phyloP scores from a whole-genome alignment of 2,329 filamentous ascomycete species.

The Tolypocladium guangdongense region DNA sequence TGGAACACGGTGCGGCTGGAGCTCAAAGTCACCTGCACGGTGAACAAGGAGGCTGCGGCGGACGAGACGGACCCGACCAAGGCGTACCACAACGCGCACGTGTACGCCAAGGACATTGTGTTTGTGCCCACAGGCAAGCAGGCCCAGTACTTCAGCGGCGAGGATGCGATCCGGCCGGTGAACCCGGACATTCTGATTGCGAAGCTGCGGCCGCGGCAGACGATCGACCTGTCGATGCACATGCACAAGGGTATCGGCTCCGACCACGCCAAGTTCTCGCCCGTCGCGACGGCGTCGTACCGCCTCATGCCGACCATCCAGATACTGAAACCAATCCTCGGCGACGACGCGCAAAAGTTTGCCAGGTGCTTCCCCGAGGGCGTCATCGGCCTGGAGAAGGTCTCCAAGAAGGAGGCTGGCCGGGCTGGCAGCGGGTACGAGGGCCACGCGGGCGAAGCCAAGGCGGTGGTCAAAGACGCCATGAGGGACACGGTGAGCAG shows the following conservation, averaged over 20 bases:
- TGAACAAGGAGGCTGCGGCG: slow-evolving; percentile 59
- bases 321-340: slow-evolving; percentile 75
- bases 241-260: slow-evolving; percentile 89
- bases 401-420: slow-evolving; percentile 56
- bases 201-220: slow-evolving; percentile 85
- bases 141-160: slow-evolving; percentile 54
- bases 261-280: slow-evolving; percentile 95
- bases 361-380: slow-evolving; percentile 78
- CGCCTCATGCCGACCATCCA: slow-evolving; percentile 79
- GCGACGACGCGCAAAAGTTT: slow-evolving; percentile 81
- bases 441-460: slow-evolving; percentile 66
- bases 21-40: slow-evolving; percentile 69
- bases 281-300: slow-evolving; percentile 90
- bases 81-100: slow-evolving; percentile 75
- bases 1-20: slow-evolving; percentile 78
- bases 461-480: slow-evolving; percentile 77
- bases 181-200: slow-evolving; percentile 91
- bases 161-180: slow-evolving; percentile 59
- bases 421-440: slow-evolving; percentile 54
- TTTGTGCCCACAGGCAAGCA: slow-evolving; percentile 72
- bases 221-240: slow-evolving; percentile 78
- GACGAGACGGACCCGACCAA: slow-evolving; percentile 72
- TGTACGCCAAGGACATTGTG: slow-evolving; percentile 67
- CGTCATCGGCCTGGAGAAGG: slow-evolving; percentile 69
- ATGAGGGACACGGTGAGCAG: slow-evolving; percentile 94